A percentile compares a stretch with the other conserved stretches of the same genome.
Evolutionary conservation across 2,329 filamentous ascomycete species (phyloP).

Genomic region (Aspergillus vadensis): DNA sequence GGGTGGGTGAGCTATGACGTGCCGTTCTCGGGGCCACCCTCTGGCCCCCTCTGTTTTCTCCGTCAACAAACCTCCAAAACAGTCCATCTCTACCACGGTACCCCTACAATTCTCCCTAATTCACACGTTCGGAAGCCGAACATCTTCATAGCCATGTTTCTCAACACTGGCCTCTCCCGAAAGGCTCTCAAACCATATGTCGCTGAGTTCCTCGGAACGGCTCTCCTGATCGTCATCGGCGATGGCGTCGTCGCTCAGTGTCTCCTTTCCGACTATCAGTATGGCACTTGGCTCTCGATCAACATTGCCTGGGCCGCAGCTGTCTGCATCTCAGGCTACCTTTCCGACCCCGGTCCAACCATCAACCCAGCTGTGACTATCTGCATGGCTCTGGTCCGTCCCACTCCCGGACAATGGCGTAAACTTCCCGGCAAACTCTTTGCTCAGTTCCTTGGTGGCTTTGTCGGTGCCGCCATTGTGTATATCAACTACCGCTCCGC

Average conservation of each 20-base stretch:
- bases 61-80: slow-evolving; percentile 1
- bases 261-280: slow-evolving; percentile 35
- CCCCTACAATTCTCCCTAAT: not conserved
- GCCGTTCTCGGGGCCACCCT: not conserved
- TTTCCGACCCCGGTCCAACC: slow-evolving; percentile 30
- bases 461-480: slow-evolving; percentile 33
- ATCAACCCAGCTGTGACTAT: slow-evolving; percentile 34
- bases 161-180: slow-evolving; percentile 18
- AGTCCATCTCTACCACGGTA: not conserved
- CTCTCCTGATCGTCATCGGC: slow-evolving; percentile 35
- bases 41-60: not conserved
- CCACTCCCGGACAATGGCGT: slow-evolving; percentile 29
- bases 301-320: slow-evolving; percentile 37
- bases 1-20: not conserved
- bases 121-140: not conserved
- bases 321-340: slow-evolving; percentile 31
- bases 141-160: slow-evolving; percentile 10
- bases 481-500: slow-evolving; percentile 36
- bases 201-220: slow-evolving; percentile 37
- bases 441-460: slow-evolving; percentile 34
- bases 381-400: slow-evolving; percentile 31
- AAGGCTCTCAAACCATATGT: slow-evolving; percentile 27
- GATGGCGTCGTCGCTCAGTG: slow-evolving; percentile 37
- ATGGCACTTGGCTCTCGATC: slow-evolving; percentile 39
- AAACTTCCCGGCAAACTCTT: slow-evolving; percentile 30